These are phyloP conservation scores for Nitzschia putrida DNA, from an alignment of 108 stramenopile genomes.

Conservation along the genomic window DNA sequence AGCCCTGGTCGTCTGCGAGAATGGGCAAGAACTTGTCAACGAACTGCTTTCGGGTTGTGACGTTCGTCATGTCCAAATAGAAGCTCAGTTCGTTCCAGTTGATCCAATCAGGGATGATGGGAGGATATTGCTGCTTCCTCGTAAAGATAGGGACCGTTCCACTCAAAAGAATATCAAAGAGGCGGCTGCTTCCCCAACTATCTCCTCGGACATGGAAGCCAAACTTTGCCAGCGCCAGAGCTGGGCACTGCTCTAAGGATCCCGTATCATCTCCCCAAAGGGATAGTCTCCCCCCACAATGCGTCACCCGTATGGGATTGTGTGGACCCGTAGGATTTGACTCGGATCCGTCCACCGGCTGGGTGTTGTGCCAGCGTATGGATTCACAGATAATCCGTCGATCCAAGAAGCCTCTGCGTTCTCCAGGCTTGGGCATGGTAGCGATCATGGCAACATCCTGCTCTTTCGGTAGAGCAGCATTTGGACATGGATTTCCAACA, in stretches of 20 bases:
- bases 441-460: conserved; percentile 21
- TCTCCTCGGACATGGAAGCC: conserved; percentile 25
- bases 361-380: background rate
- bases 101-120: conserved; percentile 4
- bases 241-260: conserved; percentile 11
- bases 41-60: background rate
- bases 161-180: conserved; percentile 17
- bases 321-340: background rate
- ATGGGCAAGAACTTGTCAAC: background rate
- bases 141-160: conserved; percentile 25
- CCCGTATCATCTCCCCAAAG: background rate
- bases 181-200: conserved; percentile 3
- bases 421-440: background rate
- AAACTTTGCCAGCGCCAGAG: conserved; percentile 8
- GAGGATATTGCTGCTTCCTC: conserved; percentile 11
- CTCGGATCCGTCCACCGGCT: background rate
- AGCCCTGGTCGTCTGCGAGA: background rate
- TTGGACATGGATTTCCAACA: conserved; percentile 10
- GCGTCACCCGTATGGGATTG: background rate
- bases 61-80: conserved; percentile 2
- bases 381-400: conserved; percentile 13
- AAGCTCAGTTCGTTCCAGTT: conserved; percentile 12
- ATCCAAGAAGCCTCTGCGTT: background rate
- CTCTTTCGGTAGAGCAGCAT: background rate
- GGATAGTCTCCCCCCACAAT: conserved; percentile 13